phyloP scores from a whole-genome alignment of 495 filamentous ascomycete genomes.

The Penicillium mononematosum region DNA sequence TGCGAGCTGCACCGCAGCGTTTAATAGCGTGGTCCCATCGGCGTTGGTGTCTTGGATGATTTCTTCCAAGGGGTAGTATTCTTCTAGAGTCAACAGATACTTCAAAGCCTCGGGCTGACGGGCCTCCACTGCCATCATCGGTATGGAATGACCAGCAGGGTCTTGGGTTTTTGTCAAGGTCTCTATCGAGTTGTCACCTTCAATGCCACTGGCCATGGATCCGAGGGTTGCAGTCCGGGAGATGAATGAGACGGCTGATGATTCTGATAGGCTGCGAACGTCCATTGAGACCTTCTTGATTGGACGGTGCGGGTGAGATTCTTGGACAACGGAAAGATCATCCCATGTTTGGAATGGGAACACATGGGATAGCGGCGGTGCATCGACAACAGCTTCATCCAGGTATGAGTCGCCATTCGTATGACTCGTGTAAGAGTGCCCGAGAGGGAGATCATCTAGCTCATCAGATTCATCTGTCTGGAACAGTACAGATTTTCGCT shows the following conservation, averaged over 20 bases:
- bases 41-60: slow-evolving; percentile 82
- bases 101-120: slow-evolving; percentile 64
- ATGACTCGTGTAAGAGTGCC: slow-evolving; percentile 25
- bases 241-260: slow-evolving; percentile 72
- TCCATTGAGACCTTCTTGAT: slow-evolving; percentile 87
- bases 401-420: slow-evolving; percentile 24
- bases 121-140: slow-evolving; percentile 94
- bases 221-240: slow-evolving; percentile 75
- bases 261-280: slow-evolving; percentile 80
- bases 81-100: slow-evolving; percentile 73
- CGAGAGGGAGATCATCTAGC: slow-evolving; percentile 28
- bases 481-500: slow-evolving; percentile 42
- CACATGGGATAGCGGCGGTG: slow-evolving; percentile 75
- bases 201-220: slow-evolving; percentile 68
- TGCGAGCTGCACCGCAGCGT: slow-evolving; percentile 91
- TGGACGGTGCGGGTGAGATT: slow-evolving; percentile 31
- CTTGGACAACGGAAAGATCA: slow-evolving; percentile 45
- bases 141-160: slow-evolving; percentile 75
- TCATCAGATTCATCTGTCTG: slow-evolving; percentile 42
- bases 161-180: slow-evolving; percentile 79
- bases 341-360: slow-evolving; percentile 76
- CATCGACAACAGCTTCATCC: slow-evolving; percentile 45
- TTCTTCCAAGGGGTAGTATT: slow-evolving; percentile 66
- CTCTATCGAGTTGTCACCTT: slow-evolving; percentile 83
- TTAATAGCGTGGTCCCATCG: slow-evolving; percentile 85